Evolutionary conservation across 495 filamentous ascomycete species (phyloP).

Genomic region (Trichodelitschia bisporula): DNA sequence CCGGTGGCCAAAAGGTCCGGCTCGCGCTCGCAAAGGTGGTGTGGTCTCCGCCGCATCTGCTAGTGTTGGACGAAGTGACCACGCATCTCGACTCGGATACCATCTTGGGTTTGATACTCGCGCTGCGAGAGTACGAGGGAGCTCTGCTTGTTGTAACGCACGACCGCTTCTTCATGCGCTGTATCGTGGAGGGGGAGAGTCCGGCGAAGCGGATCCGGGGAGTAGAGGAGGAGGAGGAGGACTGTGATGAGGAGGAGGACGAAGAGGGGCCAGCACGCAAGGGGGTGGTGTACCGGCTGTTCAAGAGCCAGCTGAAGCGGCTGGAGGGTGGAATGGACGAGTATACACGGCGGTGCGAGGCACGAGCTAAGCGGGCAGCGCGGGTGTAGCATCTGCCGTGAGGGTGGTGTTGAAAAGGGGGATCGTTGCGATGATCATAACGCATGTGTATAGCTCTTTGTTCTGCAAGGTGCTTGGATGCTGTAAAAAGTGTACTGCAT

Average conservation of each 20-base stretch:
- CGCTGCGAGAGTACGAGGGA: slow-evolving; percentile 38
- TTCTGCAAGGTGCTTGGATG: no score
- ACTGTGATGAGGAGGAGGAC: slow-evolving; percentile 19
- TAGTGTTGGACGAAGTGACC: slow-evolving; percentile 63
- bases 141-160: slow-evolving; percentile 52
- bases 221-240: slow-evolving; percentile 21
- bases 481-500: no score
- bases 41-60: slow-evolving; percentile 40
- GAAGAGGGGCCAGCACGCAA: slow-evolving; percentile 12
- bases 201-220: slow-evolving; percentile 18
- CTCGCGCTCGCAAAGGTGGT: slow-evolving; percentile 44
- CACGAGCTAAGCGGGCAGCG: no score
- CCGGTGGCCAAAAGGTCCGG: slow-evolving; percentile 57
- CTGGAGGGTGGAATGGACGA: slow-evolving; percentile 14
- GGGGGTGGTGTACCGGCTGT: slow-evolving; percentile 15
- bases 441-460: no score
- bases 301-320: slow-evolving; percentile 12
- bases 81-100: slow-evolving; percentile 70
- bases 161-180: slow-evolving; percentile 49
- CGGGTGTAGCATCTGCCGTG: no score
- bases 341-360: no score
- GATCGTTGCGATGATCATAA: no score
- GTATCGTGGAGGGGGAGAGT: slow-evolving; percentile 40
- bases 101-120: slow-evolving; percentile 39
- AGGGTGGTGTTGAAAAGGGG: no score